phyloP scores from a whole-genome alignment of 371 early-diverging fungal genomes.

The Mortierella sp. region DNA sequence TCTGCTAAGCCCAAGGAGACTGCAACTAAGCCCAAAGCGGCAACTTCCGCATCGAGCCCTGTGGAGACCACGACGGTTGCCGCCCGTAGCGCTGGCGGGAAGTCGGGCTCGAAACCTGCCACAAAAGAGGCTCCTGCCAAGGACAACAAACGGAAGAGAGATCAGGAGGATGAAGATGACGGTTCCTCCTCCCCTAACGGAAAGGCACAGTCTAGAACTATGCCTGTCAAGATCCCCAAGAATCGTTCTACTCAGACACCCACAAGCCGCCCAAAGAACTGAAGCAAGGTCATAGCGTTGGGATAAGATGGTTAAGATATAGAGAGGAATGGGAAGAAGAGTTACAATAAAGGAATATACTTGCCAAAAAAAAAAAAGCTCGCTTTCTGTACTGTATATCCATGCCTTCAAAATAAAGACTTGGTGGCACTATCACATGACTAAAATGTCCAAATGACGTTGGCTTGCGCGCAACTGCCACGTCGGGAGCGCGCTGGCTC shows the following conservation, averaged over 20 bases:
- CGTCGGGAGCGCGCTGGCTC: slow-evolving; percentile 6
- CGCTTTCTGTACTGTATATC: too few species aligned
- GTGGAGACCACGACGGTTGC: not conserved
- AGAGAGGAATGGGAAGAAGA: too few species aligned
- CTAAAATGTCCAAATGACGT: not conserved
- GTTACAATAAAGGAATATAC: too few species aligned
- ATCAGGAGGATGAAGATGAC: not conserved
- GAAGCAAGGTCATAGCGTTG: too few species aligned
- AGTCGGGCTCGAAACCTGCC: not conserved
- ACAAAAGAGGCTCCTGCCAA: not conserved
- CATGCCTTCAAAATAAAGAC: too few species aligned
- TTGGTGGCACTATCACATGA: too few species aligned
- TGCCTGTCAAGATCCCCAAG: not conserved
- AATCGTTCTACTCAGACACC: not conserved
- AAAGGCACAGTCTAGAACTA: not conserved
- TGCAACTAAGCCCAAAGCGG: not conserved
- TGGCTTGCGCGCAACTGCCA: not conserved
- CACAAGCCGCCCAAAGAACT: not conserved
- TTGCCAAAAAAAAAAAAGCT: too few species aligned
- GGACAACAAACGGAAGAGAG: not conserved
- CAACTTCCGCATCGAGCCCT: not conserved
- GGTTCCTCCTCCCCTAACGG: not conserved
- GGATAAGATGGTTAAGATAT: too few species aligned
- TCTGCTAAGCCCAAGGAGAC: not conserved
- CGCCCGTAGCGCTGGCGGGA: not conserved